Percentiles rank a stretch among this genome's conserved stretches.
These are phyloP conservation scores for Aspergillus heteromorphus DNA, from an alignment of 495 filamentous ascomycete genomes.

Conservation along the genomic window DNA sequence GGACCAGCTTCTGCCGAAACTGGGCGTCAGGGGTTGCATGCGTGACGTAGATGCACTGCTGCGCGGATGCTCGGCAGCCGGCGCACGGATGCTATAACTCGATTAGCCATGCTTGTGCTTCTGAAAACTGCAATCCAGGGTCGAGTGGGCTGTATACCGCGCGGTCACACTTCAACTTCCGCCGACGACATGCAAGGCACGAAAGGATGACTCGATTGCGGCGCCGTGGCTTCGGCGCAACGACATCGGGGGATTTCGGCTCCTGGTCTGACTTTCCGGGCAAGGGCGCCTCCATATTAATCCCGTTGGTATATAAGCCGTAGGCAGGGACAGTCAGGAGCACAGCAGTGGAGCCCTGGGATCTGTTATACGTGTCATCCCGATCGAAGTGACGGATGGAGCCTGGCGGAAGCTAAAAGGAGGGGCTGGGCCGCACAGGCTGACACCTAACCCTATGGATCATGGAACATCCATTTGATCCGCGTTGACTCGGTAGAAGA, in stretches of 20 bases:
- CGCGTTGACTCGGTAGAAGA: no score
- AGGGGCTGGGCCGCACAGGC: no score
- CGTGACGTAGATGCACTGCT: not conserved
- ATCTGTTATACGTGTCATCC: no score
- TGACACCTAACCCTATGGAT: no score
- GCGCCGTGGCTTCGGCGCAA: conserved; percentile 2
- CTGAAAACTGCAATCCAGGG: not conserved
- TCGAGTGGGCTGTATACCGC: conserved; percentile 6
- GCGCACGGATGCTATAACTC: not conserved
- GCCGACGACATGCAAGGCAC: conserved; percentile 64
- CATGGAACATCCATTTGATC: no score
- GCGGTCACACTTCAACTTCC: conserved; percentile 71
- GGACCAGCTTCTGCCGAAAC: conserved; percentile 46
- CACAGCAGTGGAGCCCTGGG: no score
- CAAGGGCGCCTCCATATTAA: no score
- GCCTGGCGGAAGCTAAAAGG: no score
- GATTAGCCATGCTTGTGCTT: not conserved
- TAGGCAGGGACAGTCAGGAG: no score
- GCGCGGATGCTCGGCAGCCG: not conserved
- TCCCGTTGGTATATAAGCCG: no score
- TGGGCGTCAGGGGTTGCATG: not conserved
- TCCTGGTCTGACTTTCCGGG: not conserved
- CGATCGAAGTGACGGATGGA: no score
- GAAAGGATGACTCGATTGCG: conserved; percentile 54
- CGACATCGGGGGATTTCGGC: not conserved